Evolutionary conservation across 1,284 basidiomycete genomes (phyloP).

Genomic region (Apiotrichum sp.): DNA sequence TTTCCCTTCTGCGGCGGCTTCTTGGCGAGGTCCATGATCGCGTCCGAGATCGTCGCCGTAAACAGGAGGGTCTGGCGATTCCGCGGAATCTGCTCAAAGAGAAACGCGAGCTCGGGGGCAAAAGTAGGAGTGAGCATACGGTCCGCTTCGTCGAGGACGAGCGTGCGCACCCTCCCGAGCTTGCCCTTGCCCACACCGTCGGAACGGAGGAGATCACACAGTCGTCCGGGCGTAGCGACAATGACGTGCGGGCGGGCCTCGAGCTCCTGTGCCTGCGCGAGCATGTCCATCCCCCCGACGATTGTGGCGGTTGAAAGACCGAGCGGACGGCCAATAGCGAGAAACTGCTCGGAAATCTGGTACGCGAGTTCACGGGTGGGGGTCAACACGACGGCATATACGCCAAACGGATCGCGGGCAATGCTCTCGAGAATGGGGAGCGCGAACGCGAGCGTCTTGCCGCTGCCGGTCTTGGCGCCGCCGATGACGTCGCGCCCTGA

Average conservation of each 20-base stretch:
- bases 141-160: constrained; percentile 97
- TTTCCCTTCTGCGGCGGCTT: constrained; percentile 75
- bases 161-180: constrained; percentile 73
- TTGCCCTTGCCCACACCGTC: constrained; percentile 67
- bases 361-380: constrained; percentile 95
- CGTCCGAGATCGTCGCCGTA: constrained; percentile 86
- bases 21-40: constrained; percentile 73
- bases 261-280: constrained; percentile 84
- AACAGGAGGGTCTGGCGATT: constrained; percentile 93
- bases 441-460: constrained; percentile 97
- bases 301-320: constrained; percentile 79
- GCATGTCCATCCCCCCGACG: constrained; percentile 99
- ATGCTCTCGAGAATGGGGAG: constrained; percentile 89
- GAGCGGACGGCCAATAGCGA: constrained; percentile 75
- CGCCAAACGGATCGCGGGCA: constrained; percentile 81
- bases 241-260: constrained; percentile 82
- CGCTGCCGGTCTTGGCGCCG: constrained; percentile 95
- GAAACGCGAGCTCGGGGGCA: constrained; percentile 70
- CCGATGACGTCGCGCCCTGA: constrained; percentile 86
- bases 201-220: constrained; percentile 84
- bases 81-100: constrained; percentile 73
- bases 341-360: constrained; percentile 93
- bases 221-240: constrained; percentile 90
- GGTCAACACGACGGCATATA: constrained; percentile 87
- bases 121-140: constrained; percentile 86